Base-by-base conservation (phyloP, 176 grass and related monocot genomes). In the Pharus latifolius region DNA sequence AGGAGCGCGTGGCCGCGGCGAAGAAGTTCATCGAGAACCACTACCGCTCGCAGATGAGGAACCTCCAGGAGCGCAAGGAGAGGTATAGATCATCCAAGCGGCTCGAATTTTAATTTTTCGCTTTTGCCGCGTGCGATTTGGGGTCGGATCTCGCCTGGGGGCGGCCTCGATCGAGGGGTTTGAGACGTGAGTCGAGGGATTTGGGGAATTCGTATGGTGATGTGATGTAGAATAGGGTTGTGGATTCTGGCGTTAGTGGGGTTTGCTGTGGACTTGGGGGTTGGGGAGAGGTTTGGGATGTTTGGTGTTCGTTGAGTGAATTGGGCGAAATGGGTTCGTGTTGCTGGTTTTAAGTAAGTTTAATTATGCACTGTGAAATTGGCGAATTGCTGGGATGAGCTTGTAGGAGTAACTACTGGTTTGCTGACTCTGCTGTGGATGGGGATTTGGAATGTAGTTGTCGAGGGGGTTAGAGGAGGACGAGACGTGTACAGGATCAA, bases 1-100 rank as follows among this genome's bases (percentile, higher is more conserved):
- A 84, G 78, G 91, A 95, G 80, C 75, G 91, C 67, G 91, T 90
- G 23, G 91, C 87, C 37, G 91, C 86, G 20, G 86, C 91, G 43
- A 95, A 95, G 80, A 81, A 95, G 91, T 90, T 87, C 62, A 95
- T 95, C 54, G 86, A 95, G 87, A 81, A 90, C 53, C 86, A 95
- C 80, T 90, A 95, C 83, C 76, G 74, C 28, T 46, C 81, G 73
- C 85, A 85, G 64, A 82, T 22, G 78, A 94, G 82, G 86, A 89
- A 82, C 67, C 55, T 89, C 14, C 83, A 83, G 73, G 86, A 89
- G 67, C 82, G 90, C 69, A 85, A 81, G 53, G 75, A 83, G 63
- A 88, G 90, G 90, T 94, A 60, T 5, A 1, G 30, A 10, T 33
- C 19, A 8, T 27, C 45, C 17, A 4, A 38, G 2, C 43, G 55